Evolutionary conservation across 768 basidiomycete species (phyloP).

Genomic region (Naganishia kalamii): DNA sequence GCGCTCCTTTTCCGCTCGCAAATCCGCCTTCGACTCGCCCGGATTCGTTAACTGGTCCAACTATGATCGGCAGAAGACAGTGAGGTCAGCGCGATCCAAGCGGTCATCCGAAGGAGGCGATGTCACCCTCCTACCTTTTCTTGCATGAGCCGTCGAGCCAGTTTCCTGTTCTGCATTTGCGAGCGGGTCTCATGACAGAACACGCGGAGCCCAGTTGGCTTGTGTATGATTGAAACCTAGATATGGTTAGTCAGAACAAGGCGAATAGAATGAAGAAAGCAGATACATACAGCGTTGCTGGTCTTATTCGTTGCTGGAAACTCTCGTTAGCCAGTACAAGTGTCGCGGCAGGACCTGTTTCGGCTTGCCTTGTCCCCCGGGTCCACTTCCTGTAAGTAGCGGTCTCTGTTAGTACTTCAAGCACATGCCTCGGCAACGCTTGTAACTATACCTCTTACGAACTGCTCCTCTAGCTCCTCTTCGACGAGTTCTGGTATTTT

Average conservation of each 20-base stretch:
- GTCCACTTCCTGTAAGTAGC: constrained; percentile 63
- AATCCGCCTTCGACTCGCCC: constrained; percentile 64
- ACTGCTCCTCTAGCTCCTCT: constrained; percentile 75
- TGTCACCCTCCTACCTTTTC: constrained; percentile 57
- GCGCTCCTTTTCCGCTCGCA: constrained; percentile 64
- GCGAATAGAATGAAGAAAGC: neutral
- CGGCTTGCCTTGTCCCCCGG: constrained; percentile 68
- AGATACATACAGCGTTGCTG: constrained; percentile 50
- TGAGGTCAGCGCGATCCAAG: no score
- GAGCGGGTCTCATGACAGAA: constrained; percentile 85
- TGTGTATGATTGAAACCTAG: constrained; percentile 77
- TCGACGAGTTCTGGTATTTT: constrained; percentile 64
- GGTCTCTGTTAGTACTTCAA: constrained; percentile 4
- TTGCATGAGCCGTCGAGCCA: constrained; percentile 65
- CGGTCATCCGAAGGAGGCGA: neutral
- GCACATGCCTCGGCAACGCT: no score
- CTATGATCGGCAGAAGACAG: constrained; percentile 51
- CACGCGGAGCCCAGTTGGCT: constrained; percentile 79
- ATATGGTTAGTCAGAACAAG: neutral
- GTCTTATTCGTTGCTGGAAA: constrained; percentile 78
- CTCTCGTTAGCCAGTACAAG: neutral
- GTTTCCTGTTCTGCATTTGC: constrained; percentile 65
- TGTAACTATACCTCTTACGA: constrained; percentile 65
- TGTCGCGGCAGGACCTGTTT: no score
- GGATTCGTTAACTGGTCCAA: constrained; percentile 68